Evolutionary conservation across 2,329 filamentous ascomycete genomes (phyloP), one percentile per base, ranked within the genome.

Genomic region (Botryotinia globosa): DNA sequence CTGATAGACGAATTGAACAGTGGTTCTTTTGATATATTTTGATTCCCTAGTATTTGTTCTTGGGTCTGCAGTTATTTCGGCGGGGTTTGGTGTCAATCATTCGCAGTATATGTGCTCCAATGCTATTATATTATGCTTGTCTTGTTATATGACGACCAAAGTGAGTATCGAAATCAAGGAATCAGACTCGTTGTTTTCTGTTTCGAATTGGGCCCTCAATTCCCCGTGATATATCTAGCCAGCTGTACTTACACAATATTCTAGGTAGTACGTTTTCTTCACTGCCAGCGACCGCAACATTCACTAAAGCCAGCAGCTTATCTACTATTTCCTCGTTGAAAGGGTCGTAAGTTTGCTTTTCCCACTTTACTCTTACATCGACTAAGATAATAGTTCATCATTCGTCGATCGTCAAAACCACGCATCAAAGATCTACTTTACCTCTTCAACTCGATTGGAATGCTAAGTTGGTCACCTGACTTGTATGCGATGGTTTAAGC

Each of bases 251-350:
- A 39, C 39, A 39, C 2, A 29, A 10, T 29, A 9, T 6, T 20
- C 29, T 42, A 67, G 45, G 64, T 67, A 20, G 64, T 67, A 54
- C 20, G 62, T 64, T 22, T 18, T 22, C 42, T 64, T 7, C n/a
- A 20, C 42, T 25, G 20, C 42, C 10, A n/a, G 4, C 16, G 37
- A 12, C 12, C 16, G 18, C 32, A 48, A 45, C 64, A n/a, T 62
- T 75, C 20, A 77, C 39, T 45, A 45, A 64, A 25, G 1, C 10
- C 32, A 39, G 4, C 12, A 79, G 78, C 66, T 90, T 34, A 88
- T 90, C n/a, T 91, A 91, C 77, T 83, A 88, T 39, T 91, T 91
- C 77, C 82, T 91, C 3, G 88, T 89, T 1, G 89, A 91, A 78
- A 89, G 89, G 80, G 88, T 87, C 61, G 87, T 88, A 74, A 61